Percentiles rank a stretch among this genome's conserved stretches.
Evolutionary conservation across 1,139 yeast species (phyloP).

Genomic region (Lodderomyces jiufengensis): DNA sequence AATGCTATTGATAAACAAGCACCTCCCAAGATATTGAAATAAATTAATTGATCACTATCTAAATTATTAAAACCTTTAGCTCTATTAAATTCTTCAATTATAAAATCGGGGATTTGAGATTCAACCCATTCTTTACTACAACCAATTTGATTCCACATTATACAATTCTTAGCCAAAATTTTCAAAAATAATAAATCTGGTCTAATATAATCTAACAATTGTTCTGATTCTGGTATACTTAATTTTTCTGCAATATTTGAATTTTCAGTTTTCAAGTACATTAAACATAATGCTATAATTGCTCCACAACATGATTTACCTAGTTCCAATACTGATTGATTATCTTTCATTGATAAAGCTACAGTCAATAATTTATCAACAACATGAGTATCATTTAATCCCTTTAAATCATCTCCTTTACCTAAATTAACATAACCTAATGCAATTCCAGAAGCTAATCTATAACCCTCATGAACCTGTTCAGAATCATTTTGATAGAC

Average conservation of each 20-base stretch:
- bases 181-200: slow-evolving; percentile 78
- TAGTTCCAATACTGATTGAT: slow-evolving; percentile 58
- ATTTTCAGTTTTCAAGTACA: slow-evolving; percentile 69
- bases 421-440: slow-evolving; percentile 87
- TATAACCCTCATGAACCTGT: slow-evolving; percentile 73
- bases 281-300: slow-evolving; percentile 68
- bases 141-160: slow-evolving; percentile 73
- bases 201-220: slow-evolving; percentile 65
- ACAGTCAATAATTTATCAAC: slow-evolving; percentile 62
- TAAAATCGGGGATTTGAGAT: slow-evolving; percentile 43
- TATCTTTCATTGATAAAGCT: slow-evolving; percentile 64
- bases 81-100: slow-evolving; percentile 13
- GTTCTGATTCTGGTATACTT: slow-evolving; percentile 59
- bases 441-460: slow-evolving; percentile 85
- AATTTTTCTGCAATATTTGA: slow-evolving; percentile 58
- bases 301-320: slow-evolving; percentile 85
- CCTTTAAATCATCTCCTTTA: slow-evolving; percentile 61
- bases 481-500: slow-evolving; percentile 56
- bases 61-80: slow-evolving; percentile 17
- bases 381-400: slow-evolving; percentile 65
- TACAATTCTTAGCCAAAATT: slow-evolving; percentile 62
- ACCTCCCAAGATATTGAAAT: slow-evolving; percentile 72
- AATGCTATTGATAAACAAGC: slow-evolving; percentile 72
- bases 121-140: slow-evolving; percentile 59
- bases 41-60: slow-evolving; percentile 63